Conservation (phyloP, 176 grass and related monocot genomes). For the Cocos nucifera region DNA sequence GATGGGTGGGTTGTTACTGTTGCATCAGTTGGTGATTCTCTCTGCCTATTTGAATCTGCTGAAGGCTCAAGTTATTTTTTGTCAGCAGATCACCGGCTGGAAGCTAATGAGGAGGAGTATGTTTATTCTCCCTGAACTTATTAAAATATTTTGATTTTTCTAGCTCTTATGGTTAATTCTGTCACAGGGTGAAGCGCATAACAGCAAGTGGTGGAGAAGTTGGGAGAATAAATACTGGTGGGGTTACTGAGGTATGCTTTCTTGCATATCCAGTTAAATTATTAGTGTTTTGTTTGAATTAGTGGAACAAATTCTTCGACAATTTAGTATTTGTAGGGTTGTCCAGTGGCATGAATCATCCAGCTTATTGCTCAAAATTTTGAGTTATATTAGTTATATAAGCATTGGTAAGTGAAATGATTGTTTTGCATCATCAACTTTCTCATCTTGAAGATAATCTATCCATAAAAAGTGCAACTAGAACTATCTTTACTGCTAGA, state of each 20-base stretch:
- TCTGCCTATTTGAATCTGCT: slow-evolving; percentile 86
- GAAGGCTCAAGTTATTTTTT: slow-evolving; percentile 71
- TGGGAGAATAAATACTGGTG: slow-evolving; percentile 84
- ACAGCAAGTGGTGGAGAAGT: slow-evolving; percentile 88
- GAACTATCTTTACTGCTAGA: no score
- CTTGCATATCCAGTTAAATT: neutral
- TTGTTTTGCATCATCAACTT: no score
- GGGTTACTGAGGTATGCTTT: slow-evolving; percentile 61
- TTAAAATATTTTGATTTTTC: slow-evolving; percentile 4
- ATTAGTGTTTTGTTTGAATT: no score
- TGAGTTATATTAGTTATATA: no score
- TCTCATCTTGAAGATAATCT: no score
- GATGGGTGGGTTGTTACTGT: slow-evolving; percentile 91
- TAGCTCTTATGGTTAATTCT: slow-evolving; percentile 19
- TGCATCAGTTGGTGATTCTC: slow-evolving; percentile 85
- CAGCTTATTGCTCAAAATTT: no score
- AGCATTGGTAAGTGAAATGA: no score
- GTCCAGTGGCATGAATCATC: no score
- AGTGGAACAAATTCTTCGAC: no score
- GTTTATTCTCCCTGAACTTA: slow-evolving; percentile 19
- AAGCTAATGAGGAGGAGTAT: slow-evolving; percentile 86
- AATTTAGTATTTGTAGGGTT: no score
- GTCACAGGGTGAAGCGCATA: slow-evolving; percentile 70
- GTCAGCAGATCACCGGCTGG: slow-evolving; percentile 84
- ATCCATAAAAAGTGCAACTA: no score